A percentile compares a stretch with the other conserved stretches of the same genome.
phyloP scores from a whole-genome alignment of 495 filamentous ascomycete genomes.

The Tricharina praecox region DNA sequence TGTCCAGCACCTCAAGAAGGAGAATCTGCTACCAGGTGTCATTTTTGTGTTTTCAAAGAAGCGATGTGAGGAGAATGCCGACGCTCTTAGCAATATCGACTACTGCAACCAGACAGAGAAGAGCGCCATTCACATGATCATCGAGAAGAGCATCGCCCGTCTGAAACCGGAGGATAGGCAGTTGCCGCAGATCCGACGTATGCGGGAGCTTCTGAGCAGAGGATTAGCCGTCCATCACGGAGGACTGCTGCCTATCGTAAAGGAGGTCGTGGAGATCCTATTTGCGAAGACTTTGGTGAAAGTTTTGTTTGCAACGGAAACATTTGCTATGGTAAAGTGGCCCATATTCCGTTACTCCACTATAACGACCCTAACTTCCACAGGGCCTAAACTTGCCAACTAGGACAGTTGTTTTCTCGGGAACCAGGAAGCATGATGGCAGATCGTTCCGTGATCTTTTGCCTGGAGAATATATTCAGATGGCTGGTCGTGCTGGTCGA shows the following conservation, averaged over 20 bases:
- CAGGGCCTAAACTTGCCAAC: slow-evolving; percentile 79
- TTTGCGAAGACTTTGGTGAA: slow-evolving; percentile 92
- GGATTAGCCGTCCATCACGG: slow-evolving; percentile 96
- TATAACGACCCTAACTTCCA: not conserved
- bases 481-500: slow-evolving; percentile 89
- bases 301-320: slow-evolving; percentile 92
- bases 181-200: slow-evolving; percentile 74
- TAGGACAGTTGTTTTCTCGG: slow-evolving; percentile 91
- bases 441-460: slow-evolving; percentile 76
- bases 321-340: slow-evolving; percentile 62
- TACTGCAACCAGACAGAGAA: slow-evolving; percentile 85
- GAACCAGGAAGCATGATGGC: slow-evolving; percentile 89
- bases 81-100: slow-evolving; percentile 84
- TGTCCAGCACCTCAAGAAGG: slow-evolving; percentile 74
- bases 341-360: not conserved
- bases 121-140: slow-evolving; percentile 91
- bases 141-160: slow-evolving; percentile 85
- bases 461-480: slow-evolving; percentile 95
- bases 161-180: slow-evolving; percentile 78
- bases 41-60: slow-evolving; percentile 99
- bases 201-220: slow-evolving; percentile 68
- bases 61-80: slow-evolving; percentile 89
- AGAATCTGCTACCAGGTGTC: slow-evolving; percentile 72
- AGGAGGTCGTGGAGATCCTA: slow-evolving; percentile 92
- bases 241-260: slow-evolving; percentile 86